Evolutionary conservation across 2,329 filamentous ascomycete species (phyloP).

Genomic region (Cadophora malorum): DNA sequence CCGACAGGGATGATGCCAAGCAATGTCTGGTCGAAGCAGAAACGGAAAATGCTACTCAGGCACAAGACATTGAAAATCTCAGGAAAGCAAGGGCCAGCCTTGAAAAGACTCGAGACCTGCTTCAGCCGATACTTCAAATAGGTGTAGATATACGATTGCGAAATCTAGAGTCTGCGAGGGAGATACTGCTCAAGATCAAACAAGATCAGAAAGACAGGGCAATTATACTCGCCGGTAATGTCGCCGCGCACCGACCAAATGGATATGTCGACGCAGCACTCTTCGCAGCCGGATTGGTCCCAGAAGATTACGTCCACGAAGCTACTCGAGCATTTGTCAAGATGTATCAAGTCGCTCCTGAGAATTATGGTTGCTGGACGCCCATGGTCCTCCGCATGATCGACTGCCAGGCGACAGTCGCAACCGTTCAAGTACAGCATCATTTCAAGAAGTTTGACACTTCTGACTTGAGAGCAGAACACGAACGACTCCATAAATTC

Average conservation of each 20-base stretch:
- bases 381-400: constrained; percentile 15
- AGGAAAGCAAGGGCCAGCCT: neutral
- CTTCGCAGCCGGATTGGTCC: constrained; percentile 3
- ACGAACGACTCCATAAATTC: neutral
- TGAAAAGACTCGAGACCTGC: constrained; percentile 1
- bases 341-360: constrained; percentile 1
- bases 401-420: constrained; percentile 15
- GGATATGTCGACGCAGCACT: constrained; percentile 18
- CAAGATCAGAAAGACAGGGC: neutral
- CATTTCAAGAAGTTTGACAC: constrained; percentile 15
- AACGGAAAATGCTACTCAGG: neutral
- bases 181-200: neutral
- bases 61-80: neutral
- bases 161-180: constrained; percentile 17
- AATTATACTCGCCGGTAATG: constrained; percentile 13
- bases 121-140: constrained; percentile 6
- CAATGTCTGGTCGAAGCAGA: neutral
- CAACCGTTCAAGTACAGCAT: constrained; percentile 9
- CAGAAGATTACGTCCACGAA: constrained; percentile 1
- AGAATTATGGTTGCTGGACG: constrained; percentile 1
- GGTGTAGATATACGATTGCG: constrained; percentile 20
- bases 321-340: neutral
- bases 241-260: constrained; percentile 16
- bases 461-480: neutral
- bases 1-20: neutral